Evolutionary conservation across 2,329 filamentous ascomycete species (phyloP).

Genomic region (Ceratocystis papillata): DNA sequence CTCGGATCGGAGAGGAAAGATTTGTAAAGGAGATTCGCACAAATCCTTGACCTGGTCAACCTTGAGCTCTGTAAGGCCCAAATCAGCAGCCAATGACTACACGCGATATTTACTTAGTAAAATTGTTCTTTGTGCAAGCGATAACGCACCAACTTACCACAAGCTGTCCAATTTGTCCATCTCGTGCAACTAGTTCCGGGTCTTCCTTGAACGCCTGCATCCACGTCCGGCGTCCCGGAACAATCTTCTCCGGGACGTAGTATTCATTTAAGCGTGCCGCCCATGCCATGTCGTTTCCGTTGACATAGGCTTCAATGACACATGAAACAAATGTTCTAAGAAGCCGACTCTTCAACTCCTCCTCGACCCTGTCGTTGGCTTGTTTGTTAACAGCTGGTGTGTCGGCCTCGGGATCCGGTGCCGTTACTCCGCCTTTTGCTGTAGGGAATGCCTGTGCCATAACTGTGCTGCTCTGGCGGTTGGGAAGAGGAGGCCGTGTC

Average conservation of each 20-base stretch:
- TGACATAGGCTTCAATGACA: conserved; percentile 62
- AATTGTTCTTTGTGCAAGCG: not conserved
- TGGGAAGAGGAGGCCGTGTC: conserved; percentile 52
- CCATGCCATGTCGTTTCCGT: conserved; percentile 50
- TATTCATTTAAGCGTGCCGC: conserved; percentile 56
- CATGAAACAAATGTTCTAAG: conserved; percentile 70
- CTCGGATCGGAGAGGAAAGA: conserved; percentile 38
- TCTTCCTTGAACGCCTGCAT: conserved; percentile 55
- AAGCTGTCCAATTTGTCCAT: conserved; percentile 60
- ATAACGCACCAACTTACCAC: conserved; percentile 40
- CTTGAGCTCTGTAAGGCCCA: conserved; percentile 43
- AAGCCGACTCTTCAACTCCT: conserved; percentile 50
- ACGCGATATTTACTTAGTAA: not conserved
- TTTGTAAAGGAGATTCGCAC: conserved; percentile 34
- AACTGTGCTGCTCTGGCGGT: conserved; percentile 47
- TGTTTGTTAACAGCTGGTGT: conserved; percentile 33
- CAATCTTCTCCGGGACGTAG: conserved; percentile 51
- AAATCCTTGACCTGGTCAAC: conserved; percentile 39
- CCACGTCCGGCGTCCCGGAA: conserved; percentile 51
- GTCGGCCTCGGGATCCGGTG: conserved; percentile 47
- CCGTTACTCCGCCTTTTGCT: conserved; percentile 32
- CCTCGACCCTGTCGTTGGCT: conserved; percentile 46
- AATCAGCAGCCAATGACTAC: conserved; percentile 52
- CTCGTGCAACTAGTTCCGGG: conserved; percentile 48
- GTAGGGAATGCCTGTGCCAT: conserved; percentile 31